Evolutionary conservation across 2,329 filamentous ascomycete genomes (phyloP).

Genomic region (Lizonia empirigonia): DNA sequence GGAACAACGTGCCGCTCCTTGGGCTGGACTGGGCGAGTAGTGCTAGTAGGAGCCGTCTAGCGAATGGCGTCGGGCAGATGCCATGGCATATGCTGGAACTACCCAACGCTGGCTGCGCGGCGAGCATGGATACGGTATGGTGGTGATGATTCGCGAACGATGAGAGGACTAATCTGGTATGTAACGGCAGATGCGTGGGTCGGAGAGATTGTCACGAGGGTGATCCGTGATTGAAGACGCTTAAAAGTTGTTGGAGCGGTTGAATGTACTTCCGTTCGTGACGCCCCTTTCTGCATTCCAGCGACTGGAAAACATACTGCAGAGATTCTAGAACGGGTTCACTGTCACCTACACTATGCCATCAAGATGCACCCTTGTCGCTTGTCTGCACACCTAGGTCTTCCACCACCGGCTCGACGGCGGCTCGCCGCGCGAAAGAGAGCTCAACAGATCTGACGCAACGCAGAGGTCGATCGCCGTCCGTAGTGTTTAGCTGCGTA

Average conservation of each 20-base stretch:
- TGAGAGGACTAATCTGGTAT: conserved; percentile 2
- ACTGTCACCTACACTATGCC: background rate
- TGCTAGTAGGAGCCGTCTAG: conserved; percentile 4
- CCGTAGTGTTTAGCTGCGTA: conserved; percentile 13
- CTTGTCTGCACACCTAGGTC: background rate
- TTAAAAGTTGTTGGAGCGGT: background rate
- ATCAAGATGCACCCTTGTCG: too few species aligned
- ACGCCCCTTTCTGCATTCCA: background rate
- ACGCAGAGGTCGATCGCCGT: conserved; percentile 7
- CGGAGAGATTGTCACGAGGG: background rate
- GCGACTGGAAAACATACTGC: background rate
- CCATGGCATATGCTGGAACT: conserved; percentile 1
- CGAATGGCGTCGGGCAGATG: background rate
- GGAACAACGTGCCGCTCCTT: conserved; percentile 12
- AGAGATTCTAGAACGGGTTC: background rate
- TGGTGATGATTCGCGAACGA: background rate
- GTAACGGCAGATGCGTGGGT: background rate
- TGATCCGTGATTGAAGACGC: conserved; percentile 6
- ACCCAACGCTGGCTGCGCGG: background rate
- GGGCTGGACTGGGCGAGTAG: conserved; percentile 16
- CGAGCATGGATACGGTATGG: background rate
- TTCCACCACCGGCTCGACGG: background rate
- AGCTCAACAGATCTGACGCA: conserved; percentile 12
- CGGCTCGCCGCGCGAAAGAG: background rate
- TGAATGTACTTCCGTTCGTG: background rate